Conservation (phyloP, 2,329 filamentous ascomycete genomes). For the Colletotrichum viniferum region DNA sequence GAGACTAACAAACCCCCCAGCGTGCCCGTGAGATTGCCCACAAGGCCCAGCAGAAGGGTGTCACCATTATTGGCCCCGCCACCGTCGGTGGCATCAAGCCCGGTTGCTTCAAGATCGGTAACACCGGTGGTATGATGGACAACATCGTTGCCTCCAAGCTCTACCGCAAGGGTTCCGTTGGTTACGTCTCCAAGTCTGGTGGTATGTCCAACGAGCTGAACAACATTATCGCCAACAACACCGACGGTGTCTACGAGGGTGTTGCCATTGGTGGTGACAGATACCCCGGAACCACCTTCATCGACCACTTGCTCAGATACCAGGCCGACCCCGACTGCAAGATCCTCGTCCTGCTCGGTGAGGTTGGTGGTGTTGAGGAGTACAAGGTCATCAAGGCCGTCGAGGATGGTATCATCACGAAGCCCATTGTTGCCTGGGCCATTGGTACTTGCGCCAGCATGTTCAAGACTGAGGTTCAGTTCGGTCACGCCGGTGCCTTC, state of each 20-base stretch:
- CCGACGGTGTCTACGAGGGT: constrained; percentile 98
- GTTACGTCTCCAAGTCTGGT: constrained; percentile 99
- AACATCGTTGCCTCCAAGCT: constrained; percentile 99
- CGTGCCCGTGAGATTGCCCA: constrained; percentile 98
- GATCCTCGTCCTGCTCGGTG: constrained; percentile 93
- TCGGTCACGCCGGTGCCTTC: constrained; percentile 97
- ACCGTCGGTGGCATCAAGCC: constrained; percentile 99
- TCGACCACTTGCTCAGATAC: constrained; percentile 96
- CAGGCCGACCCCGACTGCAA: constrained; percentile 97
- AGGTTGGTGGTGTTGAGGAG: constrained; percentile 99
- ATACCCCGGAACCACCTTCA: constrained; percentile 98
- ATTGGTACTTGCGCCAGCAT: constrained; percentile 99
- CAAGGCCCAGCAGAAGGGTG: constrained; percentile 95
- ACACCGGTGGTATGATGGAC: constrained; percentile 99
- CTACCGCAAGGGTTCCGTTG: constrained; percentile 98
- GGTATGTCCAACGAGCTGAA: constrained; percentile 99
- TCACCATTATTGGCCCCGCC: constrained; percentile 98
- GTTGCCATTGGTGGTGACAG: constrained; percentile 99
- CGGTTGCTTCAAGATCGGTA: constrained; percentile 99
- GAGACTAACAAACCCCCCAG: constrained; percentile 45
- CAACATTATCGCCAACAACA: constrained; percentile 97
- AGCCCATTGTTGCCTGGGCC: constrained; percentile 98
- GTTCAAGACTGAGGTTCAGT: constrained; percentile 99
- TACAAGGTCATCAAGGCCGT: constrained; percentile 99
- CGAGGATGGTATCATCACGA: constrained; percentile 92